Evolutionary conservation across 805 yeast genomes (phyloP).

Genomic region (Sugiyamaella boreocaroliniensis): DNA sequence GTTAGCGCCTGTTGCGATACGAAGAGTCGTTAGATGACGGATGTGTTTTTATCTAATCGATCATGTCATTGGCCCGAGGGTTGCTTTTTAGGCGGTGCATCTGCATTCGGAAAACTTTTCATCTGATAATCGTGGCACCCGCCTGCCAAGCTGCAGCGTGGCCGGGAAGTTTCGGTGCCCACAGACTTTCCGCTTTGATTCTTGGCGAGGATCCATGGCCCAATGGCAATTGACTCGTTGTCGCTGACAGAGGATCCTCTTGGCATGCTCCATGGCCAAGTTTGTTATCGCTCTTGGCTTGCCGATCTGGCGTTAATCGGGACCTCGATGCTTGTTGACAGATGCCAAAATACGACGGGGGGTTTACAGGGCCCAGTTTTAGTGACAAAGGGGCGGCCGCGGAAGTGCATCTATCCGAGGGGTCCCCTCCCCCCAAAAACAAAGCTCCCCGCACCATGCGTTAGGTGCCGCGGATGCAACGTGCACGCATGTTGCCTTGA

Average conservation of each 20-base stretch:
- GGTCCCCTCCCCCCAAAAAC: no score
- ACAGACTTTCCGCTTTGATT: not conserved
- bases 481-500: not conserved
- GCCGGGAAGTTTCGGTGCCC: not conserved
- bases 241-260: no score
- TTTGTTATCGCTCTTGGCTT: no score
- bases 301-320: no score
- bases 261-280: no score
- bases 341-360: no score
- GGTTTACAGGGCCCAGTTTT: not conserved
- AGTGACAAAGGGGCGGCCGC: not conserved
- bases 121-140: slow-evolving; percentile 1
- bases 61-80: not conserved
- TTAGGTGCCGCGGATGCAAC: not conserved
- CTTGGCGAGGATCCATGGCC: not conserved
- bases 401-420: not conserved
- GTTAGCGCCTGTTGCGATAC: not conserved
- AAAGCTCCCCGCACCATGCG: no score
- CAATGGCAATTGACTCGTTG: no score
- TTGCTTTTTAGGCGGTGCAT: not conserved
- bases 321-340: no score
- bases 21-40: not conserved
- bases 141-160: not conserved
- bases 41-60: not conserved
- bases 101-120: slow-evolving; percentile 2